These are phyloP conservation scores for Kokia cookei DNA, from an alignment of 441 rosid genomes.

Conservation along the genomic window DNA sequence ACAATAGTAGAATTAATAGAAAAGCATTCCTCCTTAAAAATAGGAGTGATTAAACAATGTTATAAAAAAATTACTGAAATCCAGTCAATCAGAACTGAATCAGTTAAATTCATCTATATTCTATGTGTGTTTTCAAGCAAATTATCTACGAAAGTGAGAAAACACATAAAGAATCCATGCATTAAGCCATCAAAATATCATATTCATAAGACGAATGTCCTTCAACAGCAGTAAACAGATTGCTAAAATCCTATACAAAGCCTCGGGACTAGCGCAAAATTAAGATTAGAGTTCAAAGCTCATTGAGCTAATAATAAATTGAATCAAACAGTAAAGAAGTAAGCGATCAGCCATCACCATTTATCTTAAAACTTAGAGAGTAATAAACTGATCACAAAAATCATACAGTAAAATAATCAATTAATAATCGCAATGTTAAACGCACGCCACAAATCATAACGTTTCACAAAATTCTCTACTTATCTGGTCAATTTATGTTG, in stretches of 20 bases:
- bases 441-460: neutral
- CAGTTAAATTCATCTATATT: neutral
- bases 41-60: neutral
- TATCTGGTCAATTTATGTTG: neutral
- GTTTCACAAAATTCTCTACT: neutral
- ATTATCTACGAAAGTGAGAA: neutral
- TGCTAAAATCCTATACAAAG: neutral
- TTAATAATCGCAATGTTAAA: neutral
- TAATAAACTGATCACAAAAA: neutral
- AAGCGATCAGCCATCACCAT: neutral
- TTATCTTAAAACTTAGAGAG: neutral
- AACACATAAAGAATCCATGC: neutral
- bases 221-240: neutral
- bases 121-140: neutral
- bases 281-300: neutral
- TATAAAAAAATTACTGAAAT: neutral
- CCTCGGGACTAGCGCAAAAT: neutral
- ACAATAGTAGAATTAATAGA: neutral
- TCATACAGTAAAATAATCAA: neutral
- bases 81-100: neutral
- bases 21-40: neutral
- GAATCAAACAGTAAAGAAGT: neutral
- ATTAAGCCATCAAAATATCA: neutral
- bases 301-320: neutral
- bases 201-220: neutral